These are phyloP conservation scores for Boechera stricta DNA, from an alignment of 345 rosid genomes.

Conservation along the genomic window DNA sequence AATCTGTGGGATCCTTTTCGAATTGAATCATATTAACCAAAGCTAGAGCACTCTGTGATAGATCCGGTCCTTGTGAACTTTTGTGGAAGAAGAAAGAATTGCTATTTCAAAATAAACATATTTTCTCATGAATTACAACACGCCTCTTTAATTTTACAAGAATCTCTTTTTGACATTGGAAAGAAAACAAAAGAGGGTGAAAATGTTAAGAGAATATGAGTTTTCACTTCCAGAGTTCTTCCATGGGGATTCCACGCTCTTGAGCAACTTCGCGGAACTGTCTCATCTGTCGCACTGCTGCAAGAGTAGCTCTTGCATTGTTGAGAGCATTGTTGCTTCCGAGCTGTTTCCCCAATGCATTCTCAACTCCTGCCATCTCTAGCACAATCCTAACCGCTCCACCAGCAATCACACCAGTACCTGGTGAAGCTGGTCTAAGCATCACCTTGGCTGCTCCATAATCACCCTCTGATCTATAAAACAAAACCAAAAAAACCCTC, in stretches of 20 bases:
- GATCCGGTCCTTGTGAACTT: neutral
- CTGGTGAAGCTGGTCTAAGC: conserved; percentile 95
- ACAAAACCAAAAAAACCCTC: conserved; percentile 2
- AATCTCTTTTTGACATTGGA: conserved; percentile 12
- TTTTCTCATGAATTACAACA: conserved; percentile 33
- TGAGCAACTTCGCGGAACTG: conserved; percentile 80
- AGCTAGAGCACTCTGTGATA: conserved; percentile 5
- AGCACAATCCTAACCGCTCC: conserved; percentile 90
- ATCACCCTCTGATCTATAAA: conserved; percentile 75
- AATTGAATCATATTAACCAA: neutral
- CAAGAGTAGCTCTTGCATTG: conserved; percentile 90
- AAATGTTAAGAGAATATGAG: conserved; percentile 16
- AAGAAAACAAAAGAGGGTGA: conserved; percentile 22
- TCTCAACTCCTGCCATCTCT: conserved; percentile 93
- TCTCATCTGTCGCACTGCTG: conserved; percentile 80
- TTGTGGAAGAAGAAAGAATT: conserved; percentile 1
- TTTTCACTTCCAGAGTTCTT: conserved; percentile 80
- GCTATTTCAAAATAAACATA: conserved; percentile 32
- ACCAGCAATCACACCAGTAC: conserved; percentile 94
- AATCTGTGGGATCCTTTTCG: too few species aligned
- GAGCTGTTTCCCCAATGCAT: conserved; percentile 81
- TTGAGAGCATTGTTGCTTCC: conserved; percentile 85
- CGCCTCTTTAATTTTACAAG: conserved; percentile 37
- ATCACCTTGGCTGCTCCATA: conserved; percentile 92
- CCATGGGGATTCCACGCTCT: conserved; percentile 94